A percentile compares a stretch with the other conserved stretches of the same genome.
Conservation (phyloP, 2,329 filamentous ascomycete genomes). For the Epichloe hybrida region DNA sequence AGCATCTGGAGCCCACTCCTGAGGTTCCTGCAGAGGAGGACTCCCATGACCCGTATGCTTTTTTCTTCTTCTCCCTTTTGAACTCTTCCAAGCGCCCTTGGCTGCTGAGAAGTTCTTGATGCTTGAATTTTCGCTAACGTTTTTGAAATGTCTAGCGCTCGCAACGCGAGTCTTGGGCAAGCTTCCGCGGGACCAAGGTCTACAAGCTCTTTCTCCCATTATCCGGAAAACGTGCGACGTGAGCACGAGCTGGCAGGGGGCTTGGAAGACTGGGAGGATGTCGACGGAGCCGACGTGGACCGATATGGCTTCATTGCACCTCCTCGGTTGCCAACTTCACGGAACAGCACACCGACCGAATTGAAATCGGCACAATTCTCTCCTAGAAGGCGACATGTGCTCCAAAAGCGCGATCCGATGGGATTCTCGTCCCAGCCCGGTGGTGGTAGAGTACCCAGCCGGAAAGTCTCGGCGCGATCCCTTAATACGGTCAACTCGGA, state of each 20-base stretch:
- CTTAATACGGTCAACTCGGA: constrained; percentile 44
- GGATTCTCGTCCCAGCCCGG: constrained; percentile 28
- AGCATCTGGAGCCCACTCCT: constrained; percentile 33
- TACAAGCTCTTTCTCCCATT: constrained; percentile 30
- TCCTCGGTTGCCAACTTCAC: constrained; percentile 26
- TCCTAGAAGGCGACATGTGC: constrained; percentile 32
- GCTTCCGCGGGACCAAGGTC: constrained; percentile 25
- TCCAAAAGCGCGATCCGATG: constrained; percentile 23
- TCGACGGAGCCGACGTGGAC: constrained; percentile 48
- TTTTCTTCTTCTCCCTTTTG: background rate
- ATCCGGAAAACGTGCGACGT: constrained; percentile 24
- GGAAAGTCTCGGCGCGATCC: constrained; percentile 44
- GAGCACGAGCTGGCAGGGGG: constrained; percentile 41
- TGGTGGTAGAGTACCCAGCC: constrained; percentile 30
- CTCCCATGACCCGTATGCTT: constrained; percentile 43
- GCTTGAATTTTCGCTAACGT: background rate
- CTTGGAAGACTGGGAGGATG: constrained; percentile 54
- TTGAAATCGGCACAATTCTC: constrained; percentile 29
- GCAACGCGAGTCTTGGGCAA: constrained; percentile 17
- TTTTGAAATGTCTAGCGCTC: constrained; percentile 1
- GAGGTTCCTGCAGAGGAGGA: constrained; percentile 39
- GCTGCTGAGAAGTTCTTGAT: background rate
- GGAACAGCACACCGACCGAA: constrained; percentile 27
- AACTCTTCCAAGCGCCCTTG: background rate
- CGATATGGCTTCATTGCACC: constrained; percentile 53